Base-by-base conservation (phyloP, 225 moss, liverwort and hornwort genomes). In the Pseudisothecium myosuroides region DNA sequence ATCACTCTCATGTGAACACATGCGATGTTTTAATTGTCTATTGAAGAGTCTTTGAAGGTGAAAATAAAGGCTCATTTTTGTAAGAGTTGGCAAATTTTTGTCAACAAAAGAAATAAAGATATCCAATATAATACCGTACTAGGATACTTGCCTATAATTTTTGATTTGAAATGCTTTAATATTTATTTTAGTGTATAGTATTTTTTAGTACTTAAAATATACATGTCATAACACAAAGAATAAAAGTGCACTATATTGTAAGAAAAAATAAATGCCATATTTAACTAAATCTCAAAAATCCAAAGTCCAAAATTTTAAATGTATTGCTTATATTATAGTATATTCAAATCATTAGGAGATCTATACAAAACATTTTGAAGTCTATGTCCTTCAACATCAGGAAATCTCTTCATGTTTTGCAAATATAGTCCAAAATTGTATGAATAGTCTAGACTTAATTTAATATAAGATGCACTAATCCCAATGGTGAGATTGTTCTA, bases 91-190 rank as follows among this genome's bases (percentile, higher is more conserved):
- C 26, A 71, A 26, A 14, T 26, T 41, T 14, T 41, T 1, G 1
- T 71, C 15, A 26, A 14, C 8, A 26, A 71, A 71, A 41, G 8
- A 26, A 39, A 14, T 5, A 41, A 54, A 39, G 39, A 24, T 69
- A 39, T 69, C 5, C 0, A 0, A 3, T 69, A 24, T 0, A 14
- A 24, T 68, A 37, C 2, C 1, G 1, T 37, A 23, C 12, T n/a
- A 22, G 23, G 12, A 1, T 22, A 68, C 68, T 4, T 7, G 4
- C 7, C n/a, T 4, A 23, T 7, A 22, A n/a, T 12, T 22, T n/a
- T 23, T 22, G 7, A 22, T 12, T 68, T n/a, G 22, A 68, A 68
- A n/a, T 68, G 19, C 16, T 36, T 10, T 36, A 2, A 39, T 22
- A 68, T n/a, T 68, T 68, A 8, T 68, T 68, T 68, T 68, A 7